Evolutionary conservation across 176 grass and related monocot genomes (phyloP).

Genomic region (Zoysia japonica): DNA sequence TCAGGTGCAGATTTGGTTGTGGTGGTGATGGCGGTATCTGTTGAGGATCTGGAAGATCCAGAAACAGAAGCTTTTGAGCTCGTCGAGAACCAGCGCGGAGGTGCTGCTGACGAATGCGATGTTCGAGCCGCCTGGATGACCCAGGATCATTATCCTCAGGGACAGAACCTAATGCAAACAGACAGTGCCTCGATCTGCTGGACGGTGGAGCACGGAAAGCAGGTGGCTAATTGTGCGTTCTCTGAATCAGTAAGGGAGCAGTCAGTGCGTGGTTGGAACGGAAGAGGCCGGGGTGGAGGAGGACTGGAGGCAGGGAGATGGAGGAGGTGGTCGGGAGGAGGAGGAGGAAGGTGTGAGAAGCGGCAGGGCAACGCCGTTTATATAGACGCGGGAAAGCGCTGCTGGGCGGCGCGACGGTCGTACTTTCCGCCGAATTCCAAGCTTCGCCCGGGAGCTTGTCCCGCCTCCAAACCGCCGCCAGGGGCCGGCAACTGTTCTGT

Average conservation of each 20-base stretch:
- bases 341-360: background rate
- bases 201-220: background rate
- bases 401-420: background rate
- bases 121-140: slow-evolving; percentile 24
- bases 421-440: background rate
- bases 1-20: background rate
- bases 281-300: background rate
- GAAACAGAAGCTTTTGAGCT: slow-evolving; percentile 77
- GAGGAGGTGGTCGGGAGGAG: background rate
- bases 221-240: background rate
- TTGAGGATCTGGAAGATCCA: slow-evolving; percentile 93
- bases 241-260: background rate
- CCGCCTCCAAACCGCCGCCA: slow-evolving; percentile 30
- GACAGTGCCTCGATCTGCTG: background rate
- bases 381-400: slow-evolving; percentile 20
- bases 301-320: background rate
- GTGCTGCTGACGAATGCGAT: slow-evolving; percentile 38
- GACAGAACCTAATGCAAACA: background rate
- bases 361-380: background rate
- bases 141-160: slow-evolving; percentile 63
- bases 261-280: background rate
- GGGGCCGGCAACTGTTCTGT: slow-evolving; percentile 18
- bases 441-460: background rate
- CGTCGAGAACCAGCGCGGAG: slow-evolving; percentile 38
- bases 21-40: slow-evolving; percentile 14